Base-by-base conservation (phyloP, 257 asterid species). In the Echites panduratus region DNA sequence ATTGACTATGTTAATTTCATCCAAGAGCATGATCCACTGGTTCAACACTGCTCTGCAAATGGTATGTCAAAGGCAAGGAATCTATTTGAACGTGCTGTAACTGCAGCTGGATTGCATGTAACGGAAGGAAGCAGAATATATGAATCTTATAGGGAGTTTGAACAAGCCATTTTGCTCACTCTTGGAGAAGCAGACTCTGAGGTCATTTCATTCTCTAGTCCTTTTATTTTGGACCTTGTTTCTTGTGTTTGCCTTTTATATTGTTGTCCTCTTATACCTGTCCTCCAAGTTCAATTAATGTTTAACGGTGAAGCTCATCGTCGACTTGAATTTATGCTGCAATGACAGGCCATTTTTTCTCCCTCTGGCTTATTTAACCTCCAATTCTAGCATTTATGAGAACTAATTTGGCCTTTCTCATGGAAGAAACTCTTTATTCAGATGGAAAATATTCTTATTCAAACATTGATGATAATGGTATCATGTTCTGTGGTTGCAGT, bases 51-150 rank as follows among this genome's bases (percentile, higher is more conserved):
- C 80, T 85, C 96, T 49, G 71, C 86, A 2, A 75, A 69, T 81
- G 98, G 97, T 71, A 84, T 89, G 75, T 85, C 89, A 7, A 92
- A 89, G 86, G 85, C 85, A 5, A 89, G 99, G 80, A 85, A 86
- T 80, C 82, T 95, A 61, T 92, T 92, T 61, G 98, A 95, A 84
- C 94, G 92, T 76, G 97, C 99, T 41, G 87, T 90, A 77, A 86
- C 96, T 73, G 92, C 99, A 50, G 84, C 85, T 76, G 98, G 98
- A 76, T 85, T 92, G 86, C 98, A 95, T 79, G 83, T 89, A 73
- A 16, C 92, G 81, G 96, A 88, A 82, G 98, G 97, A 76, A 84
- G 89, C 88, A 83, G 77, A 77, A 86, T 95, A 83, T 95, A 96
- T 92, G 96, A 90, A 75, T 66, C 83, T 54, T 95, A 92, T 82